These are phyloP conservation scores for Tinospora cordifolia DNA, from an alignment of 164 flowering plant genomes.

Conservation along the genomic window DNA sequence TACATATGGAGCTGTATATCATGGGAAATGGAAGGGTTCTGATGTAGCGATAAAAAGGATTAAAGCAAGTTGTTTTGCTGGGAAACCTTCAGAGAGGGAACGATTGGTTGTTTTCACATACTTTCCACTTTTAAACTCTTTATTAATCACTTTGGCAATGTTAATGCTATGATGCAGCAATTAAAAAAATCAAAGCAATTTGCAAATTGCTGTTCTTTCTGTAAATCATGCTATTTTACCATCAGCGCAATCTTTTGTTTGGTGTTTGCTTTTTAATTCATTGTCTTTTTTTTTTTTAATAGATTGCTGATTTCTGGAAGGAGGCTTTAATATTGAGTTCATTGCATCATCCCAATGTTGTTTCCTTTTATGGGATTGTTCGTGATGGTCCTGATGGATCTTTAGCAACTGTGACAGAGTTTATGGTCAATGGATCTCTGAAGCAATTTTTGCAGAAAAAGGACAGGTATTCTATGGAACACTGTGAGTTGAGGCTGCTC, in stretches of 20 bases:
- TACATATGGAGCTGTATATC: conserved; percentile 92
- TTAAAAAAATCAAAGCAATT: no score
- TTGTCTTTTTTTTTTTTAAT: conserved; percentile 11
- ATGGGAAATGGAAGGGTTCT: conserved; percentile 99
- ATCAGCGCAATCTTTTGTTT: neutral
- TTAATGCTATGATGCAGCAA: no score
- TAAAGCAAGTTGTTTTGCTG: conserved; percentile 97
- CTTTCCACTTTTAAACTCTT: conserved; percentile 2
- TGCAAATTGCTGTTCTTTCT: neutral
- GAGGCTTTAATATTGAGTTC: conserved; percentile 91
- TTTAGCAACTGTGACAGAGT: conserved; percentile 94
- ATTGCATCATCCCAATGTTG: conserved; percentile 97
- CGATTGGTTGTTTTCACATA: conserved; percentile 58
- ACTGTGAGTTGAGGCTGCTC: neutral
- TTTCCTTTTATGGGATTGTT: conserved; percentile 93
- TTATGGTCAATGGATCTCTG: conserved; percentile 94
- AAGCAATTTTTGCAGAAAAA: conserved; percentile 93
- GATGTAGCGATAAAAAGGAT: conserved; percentile 98
- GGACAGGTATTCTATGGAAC: conserved; percentile 56
- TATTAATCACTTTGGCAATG: neutral
- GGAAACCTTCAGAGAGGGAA: conserved; percentile 90
- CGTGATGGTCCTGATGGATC: conserved; percentile 99
- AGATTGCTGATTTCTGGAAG: conserved; percentile 99
- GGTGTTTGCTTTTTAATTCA: neutral
- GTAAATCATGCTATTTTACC: neutral